Evolutionary conservation across 257 asterid species (phyloP), one percentile per base, ranked within the genome.

Genomic region (Vinca minor): DNA sequence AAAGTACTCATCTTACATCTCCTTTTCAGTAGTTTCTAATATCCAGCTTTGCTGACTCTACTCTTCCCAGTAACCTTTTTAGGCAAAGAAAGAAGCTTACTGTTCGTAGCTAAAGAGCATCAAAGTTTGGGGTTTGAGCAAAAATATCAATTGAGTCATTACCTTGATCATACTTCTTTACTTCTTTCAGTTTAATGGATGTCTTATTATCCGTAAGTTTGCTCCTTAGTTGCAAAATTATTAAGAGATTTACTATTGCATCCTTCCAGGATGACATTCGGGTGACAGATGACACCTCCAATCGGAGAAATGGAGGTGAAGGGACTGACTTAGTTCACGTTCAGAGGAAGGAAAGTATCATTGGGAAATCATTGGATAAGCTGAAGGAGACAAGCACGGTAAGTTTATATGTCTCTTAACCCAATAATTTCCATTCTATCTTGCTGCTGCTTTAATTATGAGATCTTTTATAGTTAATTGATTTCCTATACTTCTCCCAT

Each of bases 371-470:
- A 47, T 73, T 89, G 79, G 94, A 89, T 58, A 87, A 89, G 80
- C 83, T 93, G 81, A 89, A 82, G 78, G 95, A 85, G 78, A 84
- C 99, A 20, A 84, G 92, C 85, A 89, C 90, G 76, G 97, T 92
- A 83, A 46, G 82, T 41, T 62, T 64, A 44, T n/a, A n/a, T 64
- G 38, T 57, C 15, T 35, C 17, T 23, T 64, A 23, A 17, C 18
- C n/a, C 35, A 21, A 38, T 35, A 36, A n/a, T 60, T 39, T 1
- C 49, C 1, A 60, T 36, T 29, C 34, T 26, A 60, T 23, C 32
- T 23, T 39, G 44, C 49, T 42, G 5, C 49, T 25, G 5, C 34
- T 59, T 5, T 36, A 47, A 36, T 35, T 66, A 55, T 55, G 42
- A 31, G 7, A 29, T 21, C 61, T 15, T 26, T 53, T 28, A 18